Evolutionary conservation across 2,329 filamentous ascomycete genomes (phyloP), one percentile per base, ranked within the genome.

Genomic region (Ustilaginoidea virens): DNA sequence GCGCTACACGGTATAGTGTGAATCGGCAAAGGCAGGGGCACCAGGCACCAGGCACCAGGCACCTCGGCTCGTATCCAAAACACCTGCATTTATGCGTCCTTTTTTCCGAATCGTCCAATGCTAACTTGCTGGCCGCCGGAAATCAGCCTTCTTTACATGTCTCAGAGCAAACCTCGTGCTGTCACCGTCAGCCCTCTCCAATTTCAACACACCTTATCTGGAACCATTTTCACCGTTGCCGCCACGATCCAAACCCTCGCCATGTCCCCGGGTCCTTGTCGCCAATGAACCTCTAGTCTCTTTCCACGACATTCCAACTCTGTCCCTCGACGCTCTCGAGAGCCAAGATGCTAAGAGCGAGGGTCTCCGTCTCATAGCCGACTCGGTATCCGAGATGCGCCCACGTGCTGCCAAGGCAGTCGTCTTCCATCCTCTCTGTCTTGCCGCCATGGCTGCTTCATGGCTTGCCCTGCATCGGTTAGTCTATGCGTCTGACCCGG

Each of bases 301-400:
- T 27, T 46, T 47, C 34, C 64, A 68, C 38, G 52, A 55, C 41
- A 60, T 79, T 32, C 74, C 75, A 5, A 65, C 73, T 7, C 66
- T 85, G 24, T 67, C 65, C 28, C 71, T 80, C 29, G 68, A 71
- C 40, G 49, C 66, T 14, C 55, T 74, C 24, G 59, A 60, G 25
- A 45, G 46, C 28, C 56, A 69, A 28, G 47, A 61, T 29, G 77
- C 85, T 48, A 73, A 76, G 46, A 55, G 73, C 37, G 64, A 72
- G 32, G 75, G 76, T 12, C 61, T 92, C 29, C 68, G 69, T 37
- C 68, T 92, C 13, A 65, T 92, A 22, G 77, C 82, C 35, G 81
- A 87, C 52, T 82, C 76, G 33, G 69, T 92, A 28, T 80, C 81
- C 20, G 78, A 92, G 53, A 83, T 90, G 60, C 73, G 78, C 36